Evolutionary conservation across 768 basidiomycete species (phyloP).

Genomic region (Zangia roseola): DNA sequence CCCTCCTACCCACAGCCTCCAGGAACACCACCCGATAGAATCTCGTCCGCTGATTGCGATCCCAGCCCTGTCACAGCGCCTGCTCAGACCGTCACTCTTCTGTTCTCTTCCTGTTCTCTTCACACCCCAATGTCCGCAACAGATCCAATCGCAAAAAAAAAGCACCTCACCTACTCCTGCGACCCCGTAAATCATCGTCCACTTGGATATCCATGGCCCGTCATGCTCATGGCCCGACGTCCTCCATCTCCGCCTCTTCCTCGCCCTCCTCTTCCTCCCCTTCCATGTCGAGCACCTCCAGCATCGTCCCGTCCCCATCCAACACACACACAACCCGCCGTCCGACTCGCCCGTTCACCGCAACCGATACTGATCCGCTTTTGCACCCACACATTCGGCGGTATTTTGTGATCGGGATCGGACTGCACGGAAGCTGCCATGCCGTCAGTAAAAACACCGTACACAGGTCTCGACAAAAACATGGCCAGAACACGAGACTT

Average conservation of each 20-base stretch:
- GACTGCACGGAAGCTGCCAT: constrained; percentile 44
- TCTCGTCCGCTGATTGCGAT: constrained; percentile 26
- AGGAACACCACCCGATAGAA: constrained; percentile 26
- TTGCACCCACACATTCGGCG: constrained; percentile 54
- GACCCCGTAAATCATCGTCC: constrained; percentile 23
- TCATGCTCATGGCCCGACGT: constrained; percentile 19
- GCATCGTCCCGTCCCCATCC: constrained; percentile 55
- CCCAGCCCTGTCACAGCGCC: constrained; percentile 17
- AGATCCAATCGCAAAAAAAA: constrained; percentile 29
- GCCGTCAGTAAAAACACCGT: constrained; percentile 33
- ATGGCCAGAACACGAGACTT: constrained; percentile 37
- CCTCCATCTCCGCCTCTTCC: constrained; percentile 31
- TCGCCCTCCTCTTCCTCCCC: constrained; percentile 50
- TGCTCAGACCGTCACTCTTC: constrained; percentile 2
- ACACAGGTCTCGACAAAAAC: constrained; percentile 29
- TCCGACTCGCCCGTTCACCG: constrained; percentile 72
- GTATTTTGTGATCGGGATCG: constrained; percentile 54
- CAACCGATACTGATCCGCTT: constrained; percentile 53
- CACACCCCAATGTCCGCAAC: constrained; percentile 45
- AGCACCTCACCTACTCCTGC: constrained; percentile 32
- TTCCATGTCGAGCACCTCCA: constrained; percentile 82
- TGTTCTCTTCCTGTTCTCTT: constrained; percentile 30
- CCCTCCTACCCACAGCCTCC: constrained; percentile 25
- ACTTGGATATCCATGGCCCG: too few relatives aligned
- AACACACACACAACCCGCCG: constrained; percentile 76